These are phyloP conservation scores for Xylaria sp. DNA, from an alignment of 2,329 filamentous ascomycete genomes.

Conservation along the genomic window DNA sequence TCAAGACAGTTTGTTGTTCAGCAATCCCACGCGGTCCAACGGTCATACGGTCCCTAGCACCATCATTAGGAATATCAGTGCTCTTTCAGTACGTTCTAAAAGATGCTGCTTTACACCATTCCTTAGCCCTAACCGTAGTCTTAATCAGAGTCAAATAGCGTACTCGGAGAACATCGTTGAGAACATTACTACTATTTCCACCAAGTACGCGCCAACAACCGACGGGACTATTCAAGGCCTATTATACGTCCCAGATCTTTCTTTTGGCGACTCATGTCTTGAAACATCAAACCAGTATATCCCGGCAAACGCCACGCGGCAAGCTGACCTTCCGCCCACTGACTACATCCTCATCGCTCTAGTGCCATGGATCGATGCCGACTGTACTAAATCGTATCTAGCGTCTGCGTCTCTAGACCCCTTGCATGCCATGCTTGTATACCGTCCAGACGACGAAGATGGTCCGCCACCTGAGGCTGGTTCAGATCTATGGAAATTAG, in stretches of 20 bases:
- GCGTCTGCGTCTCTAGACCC: slow-evolving; percentile 62
- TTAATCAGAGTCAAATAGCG: slow-evolving; percentile 50
- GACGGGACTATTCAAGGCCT: slow-evolving; percentile 75
- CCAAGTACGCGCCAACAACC: slow-evolving; percentile 63
- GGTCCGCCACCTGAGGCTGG: slow-evolving; percentile 68
- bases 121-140: slow-evolving; percentile 22
- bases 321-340: slow-evolving; percentile 68
- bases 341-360: slow-evolving; percentile 80
- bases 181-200: slow-evolving; percentile 79
- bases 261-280: slow-evolving; percentile 63
- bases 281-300: slow-evolving; percentile 68
- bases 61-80: slow-evolving; percentile 62
- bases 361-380: slow-evolving; percentile 80
- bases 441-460: slow-evolving; percentile 60
- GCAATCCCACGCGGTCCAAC: slow-evolving; percentile 61
- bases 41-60: slow-evolving; percentile 57
- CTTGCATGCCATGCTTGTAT: slow-evolving; percentile 68
- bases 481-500: slow-evolving; percentile 71
- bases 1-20: slow-evolving; percentile 59
- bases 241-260: slow-evolving; percentile 81
- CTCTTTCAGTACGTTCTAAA: slow-evolving; percentile 54
- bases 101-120: slow-evolving; percentile 15
- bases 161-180: slow-evolving; percentile 57
- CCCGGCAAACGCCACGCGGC: slow-evolving; percentile 75
- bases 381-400: slow-evolving; percentile 78